Percentiles rank a stretch among this genome's conserved stretches.
phyloP scores from a whole-genome alignment of 2,329 filamentous ascomycete genomes.

The Neopestalotiopsis rosae region DNA sequence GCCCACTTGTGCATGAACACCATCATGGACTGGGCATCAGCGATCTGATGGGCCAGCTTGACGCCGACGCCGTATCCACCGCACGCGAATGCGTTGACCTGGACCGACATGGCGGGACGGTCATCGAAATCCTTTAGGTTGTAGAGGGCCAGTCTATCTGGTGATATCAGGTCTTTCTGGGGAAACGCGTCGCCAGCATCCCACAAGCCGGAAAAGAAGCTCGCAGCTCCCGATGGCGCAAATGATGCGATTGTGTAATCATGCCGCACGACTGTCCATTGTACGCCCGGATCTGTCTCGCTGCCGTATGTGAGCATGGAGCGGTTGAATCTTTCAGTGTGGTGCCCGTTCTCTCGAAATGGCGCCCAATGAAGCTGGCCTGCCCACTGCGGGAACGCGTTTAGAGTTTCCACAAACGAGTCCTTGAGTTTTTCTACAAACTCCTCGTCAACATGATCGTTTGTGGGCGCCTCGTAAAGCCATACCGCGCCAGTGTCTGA shows the following conservation, averaged over 20 bases:
- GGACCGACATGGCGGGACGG: conserved; percentile 40
- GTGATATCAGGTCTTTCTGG: conserved; percentile 39
- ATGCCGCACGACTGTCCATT: conserved; percentile 40
- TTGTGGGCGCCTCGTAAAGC: conserved; percentile 43
- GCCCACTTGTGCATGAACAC: conserved; percentile 50
- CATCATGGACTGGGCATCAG: conserved; percentile 49
- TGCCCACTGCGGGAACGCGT: conserved; percentile 47
- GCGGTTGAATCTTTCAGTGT: conserved; percentile 39
- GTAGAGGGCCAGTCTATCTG: conserved; percentile 39
- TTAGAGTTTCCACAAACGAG: conserved; percentile 41
- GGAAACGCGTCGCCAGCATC: conserved; percentile 41
- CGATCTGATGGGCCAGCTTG: conserved; percentile 48
- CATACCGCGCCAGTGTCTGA: conserved; percentile 46
- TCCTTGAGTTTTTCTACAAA: conserved; percentile 20
- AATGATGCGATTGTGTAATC: conserved; percentile 33
- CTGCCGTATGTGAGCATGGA: conserved; percentile 42
- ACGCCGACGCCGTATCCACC: conserved; percentile 47
- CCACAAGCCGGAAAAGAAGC: conserved; percentile 27
- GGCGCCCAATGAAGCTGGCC: conserved; percentile 46
- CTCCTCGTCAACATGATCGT: neutral
- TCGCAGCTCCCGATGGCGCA: conserved; percentile 32
- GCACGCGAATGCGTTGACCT: conserved; percentile 45
- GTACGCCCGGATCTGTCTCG: conserved; percentile 46
- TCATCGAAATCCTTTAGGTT: conserved; percentile 33
- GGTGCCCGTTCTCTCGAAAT: conserved; percentile 22